Base-by-base conservation (phyloP, 805 yeast genomes). In the Teunomyces kruisii region DNA sequence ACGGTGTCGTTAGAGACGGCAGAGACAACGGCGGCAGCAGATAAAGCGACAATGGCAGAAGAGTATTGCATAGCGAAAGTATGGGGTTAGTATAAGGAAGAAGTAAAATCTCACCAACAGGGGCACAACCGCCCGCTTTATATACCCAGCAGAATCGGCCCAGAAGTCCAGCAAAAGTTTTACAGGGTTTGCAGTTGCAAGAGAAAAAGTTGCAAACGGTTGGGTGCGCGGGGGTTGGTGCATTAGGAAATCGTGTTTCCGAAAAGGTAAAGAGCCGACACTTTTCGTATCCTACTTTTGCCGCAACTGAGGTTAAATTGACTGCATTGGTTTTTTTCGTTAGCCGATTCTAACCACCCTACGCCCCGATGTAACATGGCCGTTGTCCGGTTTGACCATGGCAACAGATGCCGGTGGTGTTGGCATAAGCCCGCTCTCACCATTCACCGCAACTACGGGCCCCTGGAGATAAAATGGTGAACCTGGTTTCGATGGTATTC, bases 11-110 rank as follows among this genome's bases (percentile, higher is more conserved):
- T 74, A 48, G 59, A 15, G 22, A 28, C 61, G 24, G 40, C 40
- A 62, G 72, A 70, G 53, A 64, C 76, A 46, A 61, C 55, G 49
- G 71, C 58, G 52, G 77, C 78, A 49, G 72, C 59, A 60, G 78
- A 73, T 49, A 76, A 60, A 51, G 67, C 62, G 52, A 56, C 57
- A 46, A 59, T 46, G 53, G 64, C 58, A 47, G 59, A 58, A 55
- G 68, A 58, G 65, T 65, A 67, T 62, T 66, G 70, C 71, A 67
- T 67, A 37, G 19, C 35, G 61, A 48, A 54, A 35, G 38, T 22
- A 35, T 35, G 17, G n/a, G 22, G 38, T 35, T 35, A 35, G 38
- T 16, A 16, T n/a, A 19, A 7, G 16, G 22, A 22, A 13, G 26
- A 22, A 35, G 19, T 9, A 6, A 33, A 33, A 6, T 6, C n/a